Conservation (phyloP, 1,139 yeast genomes). For the Nakaseomyces delphensis region DNA sequence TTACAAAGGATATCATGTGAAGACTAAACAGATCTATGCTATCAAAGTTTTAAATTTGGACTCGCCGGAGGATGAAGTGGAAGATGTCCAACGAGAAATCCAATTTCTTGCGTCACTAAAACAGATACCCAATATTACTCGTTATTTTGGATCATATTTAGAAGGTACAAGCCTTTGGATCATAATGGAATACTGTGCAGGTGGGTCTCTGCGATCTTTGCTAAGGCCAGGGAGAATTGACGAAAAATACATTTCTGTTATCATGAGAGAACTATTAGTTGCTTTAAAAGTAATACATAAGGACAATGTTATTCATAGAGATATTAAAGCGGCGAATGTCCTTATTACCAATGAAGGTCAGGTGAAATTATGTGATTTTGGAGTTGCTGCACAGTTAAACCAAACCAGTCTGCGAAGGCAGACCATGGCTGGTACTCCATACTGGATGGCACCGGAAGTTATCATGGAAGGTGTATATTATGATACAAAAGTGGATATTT, state of each 20-base stretch:
- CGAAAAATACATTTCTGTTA: constrained; percentile 72
- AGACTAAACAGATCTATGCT: constrained; percentile 67
- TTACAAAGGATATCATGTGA: constrained; percentile 58
- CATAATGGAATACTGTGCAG: constrained; percentile 95
- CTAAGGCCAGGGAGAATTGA: constrained; percentile 83
- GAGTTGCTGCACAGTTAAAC: constrained; percentile 91
- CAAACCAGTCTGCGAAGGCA: constrained; percentile 73
- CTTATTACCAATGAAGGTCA: constrained; percentile 81
- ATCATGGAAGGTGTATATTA: constrained; percentile 86
- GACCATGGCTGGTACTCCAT: constrained; percentile 98
- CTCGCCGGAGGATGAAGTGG: constrained; percentile 88
- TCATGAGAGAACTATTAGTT: constrained; percentile 67
- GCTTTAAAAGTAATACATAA: constrained; percentile 79
- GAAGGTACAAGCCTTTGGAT: constrained; percentile 92
- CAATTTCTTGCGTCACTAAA: constrained; percentile 77
- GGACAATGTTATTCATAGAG: constrained; percentile 90
- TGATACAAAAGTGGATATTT: constrained; percentile 79
- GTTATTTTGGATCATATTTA: constrained; percentile 80
- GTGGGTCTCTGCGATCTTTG: constrained; percentile 85
- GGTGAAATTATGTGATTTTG: constrained; percentile 92
- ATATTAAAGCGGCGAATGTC: constrained; percentile 91
- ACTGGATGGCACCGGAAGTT: constrained; percentile 99
- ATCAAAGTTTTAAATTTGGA: constrained; percentile 88
- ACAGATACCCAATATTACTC: constrained; percentile 82
- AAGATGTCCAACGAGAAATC: constrained; percentile 89